Conservation (phyloP, 345 rosid species). For the Eutrema japonicum region DNA sequence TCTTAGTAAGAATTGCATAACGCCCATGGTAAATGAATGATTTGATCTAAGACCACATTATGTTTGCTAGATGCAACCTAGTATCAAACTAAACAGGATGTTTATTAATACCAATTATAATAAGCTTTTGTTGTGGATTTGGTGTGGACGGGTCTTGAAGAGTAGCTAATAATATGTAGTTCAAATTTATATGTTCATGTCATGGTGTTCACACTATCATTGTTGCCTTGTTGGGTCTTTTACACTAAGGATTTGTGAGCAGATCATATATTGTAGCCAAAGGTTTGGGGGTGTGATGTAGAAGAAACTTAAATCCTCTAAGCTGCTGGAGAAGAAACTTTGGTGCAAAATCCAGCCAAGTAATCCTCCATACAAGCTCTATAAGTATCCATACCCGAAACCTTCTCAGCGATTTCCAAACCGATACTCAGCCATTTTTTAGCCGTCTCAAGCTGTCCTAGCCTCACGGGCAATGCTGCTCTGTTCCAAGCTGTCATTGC, state of each 20-base stretch:
- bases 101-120: background rate
- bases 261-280: conserved; percentile 11
- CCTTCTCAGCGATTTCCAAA: conserved; percentile 70
- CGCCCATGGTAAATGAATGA: background rate
- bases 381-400: conserved; percentile 75
- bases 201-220: background rate
- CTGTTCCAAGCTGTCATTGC: conserved; percentile 97
- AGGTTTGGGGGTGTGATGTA: background rate
- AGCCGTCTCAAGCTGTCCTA: conserved; percentile 68
- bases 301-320: conserved; percentile 10
- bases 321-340: conserved; percentile 37
- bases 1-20: background rate
- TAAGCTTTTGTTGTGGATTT: background rate
- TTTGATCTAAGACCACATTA: background rate
- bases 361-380: conserved; percentile 85
- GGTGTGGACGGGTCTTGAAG: conserved; percentile 10
- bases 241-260: conserved; percentile 5
- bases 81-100: background rate
- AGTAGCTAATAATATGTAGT: background rate
- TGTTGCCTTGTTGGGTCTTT: conserved; percentile 10
- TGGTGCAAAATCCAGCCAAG: conserved; percentile 55
- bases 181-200: background rate
- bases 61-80: background rate
- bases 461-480: conserved; percentile 71
- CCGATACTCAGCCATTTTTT: conserved; percentile 80